Conservation (phyloP, 495 filamentous ascomycete genomes). For the Cercophora newfieldiana region DNA sequence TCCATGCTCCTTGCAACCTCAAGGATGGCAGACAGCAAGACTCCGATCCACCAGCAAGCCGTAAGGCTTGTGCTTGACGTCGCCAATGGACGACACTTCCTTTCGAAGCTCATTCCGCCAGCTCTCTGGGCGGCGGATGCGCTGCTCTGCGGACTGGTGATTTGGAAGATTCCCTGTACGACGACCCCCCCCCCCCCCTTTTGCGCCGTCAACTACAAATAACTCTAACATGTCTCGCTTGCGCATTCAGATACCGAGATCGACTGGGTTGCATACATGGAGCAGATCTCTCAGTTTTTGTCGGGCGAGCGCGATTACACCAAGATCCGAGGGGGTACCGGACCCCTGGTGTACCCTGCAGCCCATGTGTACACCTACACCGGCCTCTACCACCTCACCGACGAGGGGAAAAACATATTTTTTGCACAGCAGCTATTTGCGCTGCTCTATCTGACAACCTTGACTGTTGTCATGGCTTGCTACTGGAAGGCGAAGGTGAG, state of each 20-base stretch:
- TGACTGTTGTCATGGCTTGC: constrained; percentile 76
- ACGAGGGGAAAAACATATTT: constrained; percentile 72
- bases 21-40: constrained; percentile 18
- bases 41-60: constrained; percentile 19
- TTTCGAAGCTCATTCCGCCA: constrained; percentile 51
- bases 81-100: constrained; percentile 41
- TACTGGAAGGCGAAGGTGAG: constrained; percentile 71
- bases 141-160: constrained; percentile 69
- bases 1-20: constrained; percentile 5
- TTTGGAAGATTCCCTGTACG: constrained; percentile 87
- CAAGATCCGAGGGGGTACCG: constrained; percentile 81
- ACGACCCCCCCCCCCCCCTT: neutral
- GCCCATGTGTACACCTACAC: constrained; percentile 91
- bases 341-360: constrained; percentile 91
- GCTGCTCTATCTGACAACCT: constrained; percentile 69
- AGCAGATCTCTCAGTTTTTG: constrained; percentile 78
- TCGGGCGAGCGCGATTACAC: constrained; percentile 87
- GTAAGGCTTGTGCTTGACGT: constrained; percentile 35
- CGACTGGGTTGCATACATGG: constrained; percentile 96
- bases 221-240: neutral
- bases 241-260: constrained; percentile 93
- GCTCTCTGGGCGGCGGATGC: constrained; percentile 73
- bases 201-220: neutral
- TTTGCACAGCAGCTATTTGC: constrained; percentile 80
- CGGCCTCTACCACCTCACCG: constrained; percentile 72